Evolutionary conservation across 768 basidiomycete genomes (phyloP).

Genomic region (Vishniacozyma victoriae): DNA sequence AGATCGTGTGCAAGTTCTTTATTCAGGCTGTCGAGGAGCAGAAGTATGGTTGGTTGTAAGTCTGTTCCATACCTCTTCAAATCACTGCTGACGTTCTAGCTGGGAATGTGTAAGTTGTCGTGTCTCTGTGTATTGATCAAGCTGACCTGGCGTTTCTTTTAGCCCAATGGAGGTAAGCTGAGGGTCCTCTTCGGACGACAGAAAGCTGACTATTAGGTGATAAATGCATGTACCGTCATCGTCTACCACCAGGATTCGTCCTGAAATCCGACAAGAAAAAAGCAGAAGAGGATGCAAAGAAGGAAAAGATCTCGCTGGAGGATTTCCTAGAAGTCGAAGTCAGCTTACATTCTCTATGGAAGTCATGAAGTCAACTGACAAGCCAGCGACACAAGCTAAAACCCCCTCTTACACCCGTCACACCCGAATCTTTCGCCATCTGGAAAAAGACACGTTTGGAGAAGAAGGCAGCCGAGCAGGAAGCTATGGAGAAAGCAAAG

Average conservation of each 20-base stretch:
- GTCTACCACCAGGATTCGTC: constrained; percentile 90
- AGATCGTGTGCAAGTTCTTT: constrained; percentile 98
- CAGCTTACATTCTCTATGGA: constrained; percentile 27
- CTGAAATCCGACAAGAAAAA: constrained; percentile 92
- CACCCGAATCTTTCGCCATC: constrained; percentile 76
- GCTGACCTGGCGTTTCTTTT: neutral
- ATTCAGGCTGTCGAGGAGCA: constrained; percentile 90
- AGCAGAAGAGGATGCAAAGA: constrained; percentile 74
- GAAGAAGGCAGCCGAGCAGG: constrained; percentile 87
- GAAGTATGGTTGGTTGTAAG: constrained; percentile 58
- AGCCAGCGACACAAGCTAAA: constrained; percentile 81
- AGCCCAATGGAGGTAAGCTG: constrained; percentile 3
- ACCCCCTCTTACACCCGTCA: constrained; percentile 74
- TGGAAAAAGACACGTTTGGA: constrained; percentile 95
- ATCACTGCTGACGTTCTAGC: constrained; percentile 13
- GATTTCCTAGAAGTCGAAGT: constrained; percentile 98
- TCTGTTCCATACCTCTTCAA: constrained; percentile 3
- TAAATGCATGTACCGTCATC: constrained; percentile 87
- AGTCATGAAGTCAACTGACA: too few relatives aligned
- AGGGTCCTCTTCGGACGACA: neutral
- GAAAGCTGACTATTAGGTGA: constrained; percentile 32
- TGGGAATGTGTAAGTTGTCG: constrained; percentile 47
- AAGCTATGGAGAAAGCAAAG: constrained; percentile 75
- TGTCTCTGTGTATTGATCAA: neutral
- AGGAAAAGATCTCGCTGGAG: constrained; percentile 82